phyloP scores from a whole-genome alignment of 495 filamentous ascomycete genomes.

The Clavariopsis aquatica region DNA sequence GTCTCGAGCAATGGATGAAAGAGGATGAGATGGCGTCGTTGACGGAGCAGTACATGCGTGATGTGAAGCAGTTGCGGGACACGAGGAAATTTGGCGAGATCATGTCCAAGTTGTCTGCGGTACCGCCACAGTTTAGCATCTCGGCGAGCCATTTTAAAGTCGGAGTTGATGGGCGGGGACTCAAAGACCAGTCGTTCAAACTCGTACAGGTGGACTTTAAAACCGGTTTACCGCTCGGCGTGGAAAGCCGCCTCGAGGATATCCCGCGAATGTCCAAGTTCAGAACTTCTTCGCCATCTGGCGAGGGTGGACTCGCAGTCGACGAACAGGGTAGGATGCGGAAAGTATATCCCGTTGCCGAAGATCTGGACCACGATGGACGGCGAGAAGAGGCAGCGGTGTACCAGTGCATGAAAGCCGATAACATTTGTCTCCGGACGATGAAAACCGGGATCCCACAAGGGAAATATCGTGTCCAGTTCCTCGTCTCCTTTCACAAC shows the following conservation, averaged over 20 bases:
- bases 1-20: constrained; percentile 42
- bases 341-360: constrained; percentile 40
- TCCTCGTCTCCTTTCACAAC: constrained; percentile 40
- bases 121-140: constrained; percentile 40
- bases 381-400: constrained; percentile 37
- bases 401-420: constrained; percentile 33
- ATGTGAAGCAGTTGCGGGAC: constrained; percentile 34
- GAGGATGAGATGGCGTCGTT: constrained; percentile 43
- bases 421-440: constrained; percentile 37
- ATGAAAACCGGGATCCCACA: constrained; percentile 41
- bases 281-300: constrained; percentile 29
- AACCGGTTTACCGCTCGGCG: constrained; percentile 39
- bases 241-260: constrained; percentile 19
- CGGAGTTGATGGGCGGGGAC: constrained; percentile 34
- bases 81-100: constrained; percentile 35
- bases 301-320: constrained; percentile 34
- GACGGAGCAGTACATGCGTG: constrained; percentile 43
- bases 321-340: constrained; percentile 29
- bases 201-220: constrained; percentile 41
- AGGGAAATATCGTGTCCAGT: constrained; percentile 38
- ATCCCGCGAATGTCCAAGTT: constrained; percentile 27
- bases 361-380: constrained; percentile 40
- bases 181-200: constrained; percentile 29
- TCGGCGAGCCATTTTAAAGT: constrained; percentile 30
- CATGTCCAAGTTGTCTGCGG: constrained; percentile 33